A percentile compares a stretch with the other conserved stretches of the same genome.
phyloP scores from a whole-genome alignment of 1,284 basidiomycete genomes.

The Ceratobasidium sp. region DNA sequence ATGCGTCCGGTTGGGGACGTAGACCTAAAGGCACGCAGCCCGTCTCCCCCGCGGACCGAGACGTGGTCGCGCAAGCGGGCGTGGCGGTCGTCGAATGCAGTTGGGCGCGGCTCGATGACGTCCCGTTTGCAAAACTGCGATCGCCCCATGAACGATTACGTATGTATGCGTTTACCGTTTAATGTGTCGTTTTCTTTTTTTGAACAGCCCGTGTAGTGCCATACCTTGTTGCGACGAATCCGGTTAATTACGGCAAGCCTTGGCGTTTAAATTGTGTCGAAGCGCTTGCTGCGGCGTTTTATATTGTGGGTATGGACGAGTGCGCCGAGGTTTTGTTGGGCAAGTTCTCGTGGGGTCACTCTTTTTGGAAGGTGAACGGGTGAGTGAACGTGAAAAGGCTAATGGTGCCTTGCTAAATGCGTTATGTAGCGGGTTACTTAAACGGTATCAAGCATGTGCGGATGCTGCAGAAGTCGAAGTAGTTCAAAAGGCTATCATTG shows the following conservation, averaged over 20 bases:
- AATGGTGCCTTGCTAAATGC: neutral
- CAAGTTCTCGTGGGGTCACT: constrained; percentile 88
- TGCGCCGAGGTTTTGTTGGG: constrained; percentile 81
- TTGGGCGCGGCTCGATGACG: constrained; percentile 94
- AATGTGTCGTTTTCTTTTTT: constrained; percentile 1
- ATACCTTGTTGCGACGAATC: constrained; percentile 91
- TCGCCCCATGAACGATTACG: constrained; percentile 91
- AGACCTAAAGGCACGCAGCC: constrained; percentile 89
- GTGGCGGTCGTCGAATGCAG: constrained; percentile 97
- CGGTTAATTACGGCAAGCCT: constrained; percentile 95
- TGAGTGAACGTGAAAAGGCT: constrained; percentile 54
- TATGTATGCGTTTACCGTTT: constrained; percentile 60
- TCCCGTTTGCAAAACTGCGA: constrained; percentile 93
- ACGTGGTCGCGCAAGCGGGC: constrained; percentile 80
- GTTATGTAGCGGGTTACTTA: constrained; percentile 66
- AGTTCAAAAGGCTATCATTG: constrained; percentile 79
- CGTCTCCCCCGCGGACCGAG: constrained; percentile 85
- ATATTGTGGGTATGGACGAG: constrained; percentile 84
- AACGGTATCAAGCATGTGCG: constrained; percentile 76
- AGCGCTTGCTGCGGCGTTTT: constrained; percentile 92
- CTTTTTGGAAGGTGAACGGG: constrained; percentile 88
- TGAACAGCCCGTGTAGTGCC: constrained; percentile 69
- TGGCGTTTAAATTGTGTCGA: constrained; percentile 93
- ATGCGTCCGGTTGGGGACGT: constrained; percentile 17
- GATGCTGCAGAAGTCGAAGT: constrained; percentile 70